Percentiles rank a stretch among this genome's conserved stretches.
Conservation (phyloP, 2,329 filamentous ascomycete species). For the Akanthomyces muscarius region DNA sequence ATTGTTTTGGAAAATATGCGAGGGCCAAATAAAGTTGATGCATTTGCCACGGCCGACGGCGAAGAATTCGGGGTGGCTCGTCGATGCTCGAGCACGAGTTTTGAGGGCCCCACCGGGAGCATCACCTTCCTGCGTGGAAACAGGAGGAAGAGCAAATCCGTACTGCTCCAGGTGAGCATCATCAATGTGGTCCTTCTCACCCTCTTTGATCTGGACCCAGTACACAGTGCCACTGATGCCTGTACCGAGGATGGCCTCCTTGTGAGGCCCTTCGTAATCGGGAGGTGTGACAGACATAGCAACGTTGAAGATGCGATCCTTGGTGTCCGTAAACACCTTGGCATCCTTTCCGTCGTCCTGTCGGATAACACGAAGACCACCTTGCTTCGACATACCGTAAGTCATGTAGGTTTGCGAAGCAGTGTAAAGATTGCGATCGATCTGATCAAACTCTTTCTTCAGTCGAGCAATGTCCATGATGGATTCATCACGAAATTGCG, state of each 20-base stretch:
- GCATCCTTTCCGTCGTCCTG: conserved; percentile 91
- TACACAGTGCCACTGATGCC: conserved; percentile 96
- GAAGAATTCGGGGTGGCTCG: conserved; percentile 86
- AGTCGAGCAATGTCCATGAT: conserved; percentile 90
- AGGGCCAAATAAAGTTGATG: conserved; percentile 81
- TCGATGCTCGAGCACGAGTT: conserved; percentile 88
- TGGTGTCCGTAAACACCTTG: conserved; percentile 85
- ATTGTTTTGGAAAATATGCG: conserved; percentile 58
- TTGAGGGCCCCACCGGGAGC: conserved; percentile 89
- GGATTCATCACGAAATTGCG: conserved; percentile 69
- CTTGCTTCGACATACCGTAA: conserved; percentile 90
- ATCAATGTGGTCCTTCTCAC: conserved; percentile 74
- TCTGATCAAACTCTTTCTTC: conserved; percentile 97
- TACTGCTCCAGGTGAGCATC: conserved; percentile 76
- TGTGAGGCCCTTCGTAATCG: conserved; percentile 53
- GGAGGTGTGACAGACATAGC: conserved; percentile 68
- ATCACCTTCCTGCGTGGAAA: conserved; percentile 81
- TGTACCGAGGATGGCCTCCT: conserved; percentile 84
- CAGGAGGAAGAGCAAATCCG: conserved; percentile 84
- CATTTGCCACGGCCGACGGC: conserved; percentile 93
- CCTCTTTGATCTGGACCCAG: conserved; percentile 78
- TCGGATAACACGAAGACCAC: conserved; percentile 86
- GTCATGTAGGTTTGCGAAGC: conserved; percentile 89
- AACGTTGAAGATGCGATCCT: conserved; percentile 94
- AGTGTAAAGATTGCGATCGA: conserved; percentile 88